Base-by-base conservation (phyloP, 1,284 basidiomycete genomes). In the Ustilago esculenta region DNA sequence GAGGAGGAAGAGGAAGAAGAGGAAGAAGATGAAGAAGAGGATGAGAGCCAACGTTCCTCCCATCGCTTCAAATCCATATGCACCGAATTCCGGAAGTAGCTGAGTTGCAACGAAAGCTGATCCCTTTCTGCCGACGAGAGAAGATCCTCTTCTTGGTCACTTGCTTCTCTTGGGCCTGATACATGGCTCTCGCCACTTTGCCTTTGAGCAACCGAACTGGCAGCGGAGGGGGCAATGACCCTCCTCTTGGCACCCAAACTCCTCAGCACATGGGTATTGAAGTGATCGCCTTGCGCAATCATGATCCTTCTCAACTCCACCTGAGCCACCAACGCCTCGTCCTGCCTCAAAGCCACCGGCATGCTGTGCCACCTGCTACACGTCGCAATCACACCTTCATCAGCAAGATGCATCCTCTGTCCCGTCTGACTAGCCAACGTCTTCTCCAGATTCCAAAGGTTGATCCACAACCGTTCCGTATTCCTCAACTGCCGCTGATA, bases 401-500 rank as follows among this genome's bases (percentile, higher is more conserved):
- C 71, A 4, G 49, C 56, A n/a, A 73, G 36, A 30, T 65, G 60
- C 55, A 70, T 66, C 34, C 66, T 34, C 37, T 73, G 71, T 0
- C 71, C 71, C 29, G 66, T 73, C 40, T 70, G 66, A 11, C 49
- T 57, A 2, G 66, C 51, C 23, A 73, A 21, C 44, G 66, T 69
- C 47, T 70, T 70, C 29, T 73, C 71, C 32, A 70, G 35, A 10
- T 72, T 65, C 63, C 69, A 74, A 2, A 74, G 48, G 23, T 56
- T 64, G 29, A 74, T 41, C 72, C 72, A 74, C 4, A 74, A 36
- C 21, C 72, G 30, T 18, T 74, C 72, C 9, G 65, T 65, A 34
- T 74, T 74, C 3, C 65, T 20, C 37, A 72, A 29, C 39, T 74
- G 72, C 4, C 72, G 36, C 33, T 64, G 55, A 35, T 74, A 67